phyloP scores from a whole-genome alignment of 805 yeast genomes.

The Komagataella populi region DNA sequence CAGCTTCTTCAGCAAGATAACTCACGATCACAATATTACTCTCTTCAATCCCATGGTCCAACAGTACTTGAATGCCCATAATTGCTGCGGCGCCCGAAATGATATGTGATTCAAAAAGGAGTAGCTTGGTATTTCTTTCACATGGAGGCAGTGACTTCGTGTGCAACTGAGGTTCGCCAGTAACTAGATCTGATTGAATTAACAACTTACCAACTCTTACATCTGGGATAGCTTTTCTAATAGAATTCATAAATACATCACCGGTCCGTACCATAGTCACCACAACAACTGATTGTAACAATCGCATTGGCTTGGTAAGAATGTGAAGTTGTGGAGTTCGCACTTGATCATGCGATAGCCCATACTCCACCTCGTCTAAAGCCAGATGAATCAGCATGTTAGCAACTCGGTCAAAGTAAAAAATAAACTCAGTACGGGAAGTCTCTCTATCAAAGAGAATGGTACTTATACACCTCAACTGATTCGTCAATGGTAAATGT shows the following conservation, averaged over 20 bases:
- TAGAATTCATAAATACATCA: constrained; percentile 75
- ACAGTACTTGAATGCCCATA: constrained; percentile 82
- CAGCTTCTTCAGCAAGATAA: constrained; percentile 68
- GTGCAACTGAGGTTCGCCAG: constrained; percentile 93
- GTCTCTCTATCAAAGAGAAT: constrained; percentile 45
- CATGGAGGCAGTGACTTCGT: constrained; percentile 55
- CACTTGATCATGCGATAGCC: constrained; percentile 13
- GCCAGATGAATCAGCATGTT: constrained; percentile 57
- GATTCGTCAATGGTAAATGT: constrained; percentile 39
- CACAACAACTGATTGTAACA: constrained; percentile 27
- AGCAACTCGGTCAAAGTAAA: constrained; percentile 77
- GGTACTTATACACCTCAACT: constrained; percentile 59
- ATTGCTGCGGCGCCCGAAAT: constrained; percentile 89
- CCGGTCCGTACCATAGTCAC: constrained; percentile 83
- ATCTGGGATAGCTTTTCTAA: constrained; percentile 66
- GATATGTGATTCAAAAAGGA: constrained; percentile 77
- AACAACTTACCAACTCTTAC: constrained; percentile 71
- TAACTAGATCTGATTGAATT: constrained; percentile 74
- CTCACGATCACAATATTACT: constrained; percentile 54
- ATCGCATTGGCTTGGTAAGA: constrained; percentile 3
- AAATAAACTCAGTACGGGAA: constrained; percentile 64
- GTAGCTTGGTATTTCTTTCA: constrained; percentile 24
- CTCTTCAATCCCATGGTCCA: constrained; percentile 63
- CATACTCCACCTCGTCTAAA: constrained; percentile 38
- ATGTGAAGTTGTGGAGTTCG: constrained; percentile 12